Evolutionary conservation across 2,329 filamentous ascomycete species (phyloP), one percentile per base, ranked within the genome.

Genomic region (Ophiosphaerella korrae): DNA sequence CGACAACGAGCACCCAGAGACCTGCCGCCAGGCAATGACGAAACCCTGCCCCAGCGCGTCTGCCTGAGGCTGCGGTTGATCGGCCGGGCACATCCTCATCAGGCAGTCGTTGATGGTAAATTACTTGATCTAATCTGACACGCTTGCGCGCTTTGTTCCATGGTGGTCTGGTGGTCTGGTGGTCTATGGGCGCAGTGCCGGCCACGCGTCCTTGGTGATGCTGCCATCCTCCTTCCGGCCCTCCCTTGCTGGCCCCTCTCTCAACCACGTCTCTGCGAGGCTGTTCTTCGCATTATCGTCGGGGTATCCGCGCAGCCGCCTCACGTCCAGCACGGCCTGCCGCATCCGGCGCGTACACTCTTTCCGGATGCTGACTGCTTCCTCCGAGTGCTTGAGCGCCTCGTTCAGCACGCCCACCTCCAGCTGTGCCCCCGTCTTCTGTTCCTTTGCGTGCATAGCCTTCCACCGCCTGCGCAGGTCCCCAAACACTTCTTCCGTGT

Each of bases 341-440:
- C 94, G 82, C 31, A 97, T 84, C 52, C 87, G 82, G 71, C 82
- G 81, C 2, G 93, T 91, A 42, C 93, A 90, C 72, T 96, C 90
- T 46, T 89, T 85, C 51, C 94, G 81, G 56, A 95, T 77, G 60
- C 86, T 82, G 45, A 88, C 82, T 0, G 90, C 93, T 74, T 97
- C 92, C n/a, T 78, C 74, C 9, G 86, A 84, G 60, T 86, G 83
- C 72, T 85, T 85, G 24, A 93, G 77, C 35, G 82, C 79, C 18
- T 90, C 86, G 12, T 77, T 84, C 48, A 90, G 70, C 12, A 87
- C 83, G 1, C 86, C 88, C 1, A 84, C 70, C 21, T 74, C 75
- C 49, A 78, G 42, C 62, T 53, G 72, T 66, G 55, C 63, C 58
- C 57, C 77, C 63, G 54, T 76, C 74, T 56, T 77, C 75, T 61